Evolutionary conservation across 1,284 basidiomycete genomes (phyloP).

Genomic region (Apiotrichum veenhuisii): DNA sequence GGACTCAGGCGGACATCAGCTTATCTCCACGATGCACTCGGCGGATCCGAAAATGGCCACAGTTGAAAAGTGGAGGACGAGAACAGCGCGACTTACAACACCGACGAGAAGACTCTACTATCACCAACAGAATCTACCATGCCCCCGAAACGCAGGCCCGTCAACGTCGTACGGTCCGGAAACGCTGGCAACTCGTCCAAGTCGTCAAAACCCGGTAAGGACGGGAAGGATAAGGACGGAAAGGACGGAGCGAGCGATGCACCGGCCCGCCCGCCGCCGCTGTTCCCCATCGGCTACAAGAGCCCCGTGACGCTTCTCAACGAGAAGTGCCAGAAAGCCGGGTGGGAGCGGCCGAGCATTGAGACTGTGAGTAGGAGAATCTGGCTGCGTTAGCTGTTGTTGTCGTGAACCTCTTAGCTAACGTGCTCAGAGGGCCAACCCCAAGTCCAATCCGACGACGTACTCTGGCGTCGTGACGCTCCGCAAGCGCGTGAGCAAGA

Average conservation of each 20-base stretch:
- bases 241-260: slow-evolving; percentile 20
- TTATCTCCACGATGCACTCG: too few species aligned
- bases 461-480: slow-evolving; percentile 62
- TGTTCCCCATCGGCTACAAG: slow-evolving; percentile 79
- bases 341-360: slow-evolving; percentile 74
- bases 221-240: slow-evolving; percentile 16
- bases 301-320: slow-evolving; percentile 69
- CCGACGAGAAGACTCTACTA: too few species aligned
- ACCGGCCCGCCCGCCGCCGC: slow-evolving; percentile 50
- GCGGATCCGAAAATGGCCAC: too few species aligned
- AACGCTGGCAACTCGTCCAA: slow-evolving; percentile 80
- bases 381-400: too few species aligned
- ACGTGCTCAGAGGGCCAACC: slow-evolving; percentile 52
- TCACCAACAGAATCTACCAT: slow-evolving; percentile 47
- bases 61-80: not conserved
- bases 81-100: not conserved
- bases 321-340: slow-evolving; percentile 79
- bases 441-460: slow-evolving; percentile 53
- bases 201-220: slow-evolving; percentile 29
- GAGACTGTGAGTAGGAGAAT: slow-evolving; percentile 58
- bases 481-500: slow-evolving; percentile 64
- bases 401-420: too few species aligned
- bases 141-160: slow-evolving; percentile 63
- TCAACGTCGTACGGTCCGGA: slow-evolving; percentile 70
- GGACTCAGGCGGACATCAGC: too few species aligned